Percentiles rank a stretch among this genome's conserved stretches.
These are phyloP conservation scores for Salisapilia sapeloensis DNA, from an alignment of 352 stramenopile species.

Conservation along the genomic window DNA sequence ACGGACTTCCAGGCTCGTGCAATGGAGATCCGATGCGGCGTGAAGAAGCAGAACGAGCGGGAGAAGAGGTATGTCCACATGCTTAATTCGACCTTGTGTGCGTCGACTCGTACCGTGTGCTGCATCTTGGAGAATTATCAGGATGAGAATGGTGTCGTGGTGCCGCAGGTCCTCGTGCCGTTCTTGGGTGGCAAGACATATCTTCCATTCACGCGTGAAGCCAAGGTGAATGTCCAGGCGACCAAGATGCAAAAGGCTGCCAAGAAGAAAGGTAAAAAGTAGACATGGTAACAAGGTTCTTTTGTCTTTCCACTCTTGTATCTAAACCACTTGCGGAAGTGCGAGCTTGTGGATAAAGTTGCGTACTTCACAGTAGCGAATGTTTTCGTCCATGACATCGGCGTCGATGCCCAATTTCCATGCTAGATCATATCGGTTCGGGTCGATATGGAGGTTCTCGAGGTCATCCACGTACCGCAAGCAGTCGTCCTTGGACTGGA, in stretches of 20 bases:
- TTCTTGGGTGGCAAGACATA: slow-evolving; percentile 98
- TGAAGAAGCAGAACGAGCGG: slow-evolving; percentile 89
- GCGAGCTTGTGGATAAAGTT: slow-evolving; percentile 80
- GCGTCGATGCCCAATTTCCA: slow-evolving; percentile 60
- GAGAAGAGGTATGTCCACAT: slow-evolving; percentile 98
- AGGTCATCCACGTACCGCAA: slow-evolving; percentile 60
- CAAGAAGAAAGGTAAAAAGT: slow-evolving; percentile 83
- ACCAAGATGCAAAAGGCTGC: slow-evolving; percentile 91
- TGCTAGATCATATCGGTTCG: slow-evolving; percentile 55
- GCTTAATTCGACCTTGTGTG: slow-evolving; percentile 98
- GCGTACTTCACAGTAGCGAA: slow-evolving; percentile 56
- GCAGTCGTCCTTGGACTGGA: slow-evolving; percentile 42
- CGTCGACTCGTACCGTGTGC: slow-evolving; percentile 96
- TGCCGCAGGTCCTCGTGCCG: slow-evolving; percentile 94
- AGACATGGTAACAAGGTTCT: slow-evolving; percentile 10
- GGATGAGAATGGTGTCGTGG: slow-evolving; percentile 91
- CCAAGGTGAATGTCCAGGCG: slow-evolving; percentile 82
- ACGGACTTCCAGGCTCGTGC: slow-evolving; percentile 95
- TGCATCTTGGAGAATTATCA: slow-evolving; percentile 99
- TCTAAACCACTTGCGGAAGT: slow-evolving; percentile 41
- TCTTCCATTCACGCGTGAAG: slow-evolving; percentile 94
- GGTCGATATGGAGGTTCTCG: slow-evolving; percentile 51
- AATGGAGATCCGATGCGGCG: slow-evolving; percentile 94
- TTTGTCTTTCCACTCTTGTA: slow-evolving; percentile 10
- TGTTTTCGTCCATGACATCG: slow-evolving; percentile 67